Evolutionary conservation across 1,284 basidiomycete genomes (phyloP), one percentile per base, ranked within the genome.

Genomic region (Cryptococcus amylolentus): DNA sequence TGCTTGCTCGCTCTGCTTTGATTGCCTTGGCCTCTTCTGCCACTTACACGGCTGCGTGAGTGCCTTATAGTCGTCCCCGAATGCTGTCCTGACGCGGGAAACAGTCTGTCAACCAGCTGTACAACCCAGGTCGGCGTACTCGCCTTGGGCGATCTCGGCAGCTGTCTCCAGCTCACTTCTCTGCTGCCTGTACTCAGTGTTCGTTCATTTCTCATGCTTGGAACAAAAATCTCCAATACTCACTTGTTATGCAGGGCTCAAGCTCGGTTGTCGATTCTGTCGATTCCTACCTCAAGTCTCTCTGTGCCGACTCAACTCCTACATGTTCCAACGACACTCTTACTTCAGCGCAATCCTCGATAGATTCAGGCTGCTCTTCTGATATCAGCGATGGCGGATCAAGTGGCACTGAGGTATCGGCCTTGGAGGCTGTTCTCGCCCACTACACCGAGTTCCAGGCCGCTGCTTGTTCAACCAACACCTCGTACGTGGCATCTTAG

Each of bases 291-390:
- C 63, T 76, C 45, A 49, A 46, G 39, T 60, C 60, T 14, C 64
- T 77, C 23, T 77, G 75, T 52, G 49, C 61, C 9, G 53, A 55
- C 26, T 56, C 54, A 35, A 72, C 72, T 10, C 68, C 70, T 10
- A 58, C 60, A 38, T 77, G 75, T 56, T 63, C 64, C 42, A 73
- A 75, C 62, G 49, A 62, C 4, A 73, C 72, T 20, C 56, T 77
- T 9, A 53, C 64, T 8, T 60, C 54, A 9, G 73, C 72, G 28
- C 45, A 65, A 51, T 52, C 53, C 23, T 57, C 61, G 23, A 49
- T 72, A 54, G 40, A 49, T 13, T 62, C 59, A 3, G 54, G 50
- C 7, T 72, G 70, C 58, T 51, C 61, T 10, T 63, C 63, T 26
- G 70, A 72, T 49, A 50, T 68, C 42, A 56, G 55, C 6, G 63